A percentile compares a stretch with the other conserved stretches of the same genome.
These are phyloP conservation scores for Abelmoschus esculentus DNA, from an alignment of 345 rosid species.

Conservation along the genomic window DNA sequence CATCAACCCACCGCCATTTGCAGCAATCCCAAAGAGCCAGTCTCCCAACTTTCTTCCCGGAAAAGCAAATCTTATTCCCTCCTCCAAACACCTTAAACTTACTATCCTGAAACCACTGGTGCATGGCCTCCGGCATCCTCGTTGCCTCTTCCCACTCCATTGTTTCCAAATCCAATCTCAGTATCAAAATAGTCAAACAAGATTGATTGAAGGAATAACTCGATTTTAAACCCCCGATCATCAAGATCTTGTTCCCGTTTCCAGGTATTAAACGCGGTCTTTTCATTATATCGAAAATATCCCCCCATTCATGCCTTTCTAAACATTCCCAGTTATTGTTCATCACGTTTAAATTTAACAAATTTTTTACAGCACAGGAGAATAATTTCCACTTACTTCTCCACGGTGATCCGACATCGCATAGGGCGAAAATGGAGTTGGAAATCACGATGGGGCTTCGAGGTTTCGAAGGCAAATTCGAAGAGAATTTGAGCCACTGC, in stretches of 20 bases:
- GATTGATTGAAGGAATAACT: slow-evolving; percentile 60
- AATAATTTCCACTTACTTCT: slow-evolving; percentile 82
- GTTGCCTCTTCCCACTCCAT: slow-evolving; percentile 92
- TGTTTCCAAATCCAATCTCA: slow-evolving; percentile 64
- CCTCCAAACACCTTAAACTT: slow-evolving; percentile 90
- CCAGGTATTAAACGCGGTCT: slow-evolving; percentile 69
- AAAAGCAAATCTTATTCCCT: slow-evolving; percentile 72
- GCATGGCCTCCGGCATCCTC: slow-evolving; percentile 77
- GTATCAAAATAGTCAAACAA: slow-evolving; percentile 69
- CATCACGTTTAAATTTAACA: slow-evolving; percentile 29
- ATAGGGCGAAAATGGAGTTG: slow-evolving; percentile 59
- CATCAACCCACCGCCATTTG: slow-evolving; percentile 83
- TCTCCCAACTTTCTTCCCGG: slow-evolving; percentile 61
- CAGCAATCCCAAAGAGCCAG: slow-evolving; percentile 71
- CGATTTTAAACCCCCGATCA: slow-evolving; percentile 80
- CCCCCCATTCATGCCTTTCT: slow-evolving; percentile 83
- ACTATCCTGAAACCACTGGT: slow-evolving; percentile 57
- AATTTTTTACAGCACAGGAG: slow-evolving; percentile 35
- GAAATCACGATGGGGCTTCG: slow-evolving; percentile 64
- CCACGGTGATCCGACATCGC: slow-evolving; percentile 92
- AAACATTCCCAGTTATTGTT: slow-evolving; percentile 62
- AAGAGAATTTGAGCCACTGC: slow-evolving; percentile 6
- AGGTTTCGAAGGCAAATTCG: slow-evolving; percentile 45
- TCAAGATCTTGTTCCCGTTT: slow-evolving; percentile 41
- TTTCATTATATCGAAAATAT: slow-evolving; percentile 68